These are phyloP conservation scores for Pythium biforme DNA, from an alignment of 352 stramenopile species.

Conservation along the genomic window DNA sequence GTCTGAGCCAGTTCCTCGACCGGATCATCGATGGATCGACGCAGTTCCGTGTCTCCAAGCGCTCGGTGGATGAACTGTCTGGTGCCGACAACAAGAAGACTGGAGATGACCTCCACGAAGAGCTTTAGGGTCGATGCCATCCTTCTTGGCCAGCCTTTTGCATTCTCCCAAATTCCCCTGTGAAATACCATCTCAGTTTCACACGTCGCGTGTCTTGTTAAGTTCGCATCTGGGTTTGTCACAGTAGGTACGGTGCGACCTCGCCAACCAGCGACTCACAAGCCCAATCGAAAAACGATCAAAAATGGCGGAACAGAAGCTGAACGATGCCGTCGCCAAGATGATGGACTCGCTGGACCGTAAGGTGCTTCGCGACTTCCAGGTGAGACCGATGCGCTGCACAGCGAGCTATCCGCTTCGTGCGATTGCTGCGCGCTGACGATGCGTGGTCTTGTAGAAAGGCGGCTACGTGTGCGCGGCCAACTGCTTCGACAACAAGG, in stretches of 20 bases:
- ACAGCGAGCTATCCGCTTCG: too few relatives aligned
- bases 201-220: conserved; percentile 8
- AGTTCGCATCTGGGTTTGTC: neutral
- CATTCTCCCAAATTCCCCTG: too few relatives aligned
- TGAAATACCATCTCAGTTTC: neutral
- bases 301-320: conserved; percentile 76
- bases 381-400: conserved; percentile 35
- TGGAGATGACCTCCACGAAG: conserved; percentile 10
- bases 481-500: conserved; percentile 88
- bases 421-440: neutral
- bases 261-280: conserved; percentile 13
- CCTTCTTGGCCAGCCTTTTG: neutral
- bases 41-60: conserved; percentile 35
- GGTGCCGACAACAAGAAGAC: conserved; percentile 14
- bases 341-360: conserved; percentile 86
- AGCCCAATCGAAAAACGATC: conserved; percentile 7
- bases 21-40: conserved; percentile 66
- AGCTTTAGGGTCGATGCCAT: conserved; percentile 15
- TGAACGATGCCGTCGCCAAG: conserved; percentile 79
- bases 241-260: conserved; percentile 14
- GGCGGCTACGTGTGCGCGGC: conserved; percentile 81
- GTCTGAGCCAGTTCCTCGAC: conserved; percentile 52
- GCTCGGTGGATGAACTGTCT: conserved; percentile 29
- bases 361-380: conserved; percentile 67
- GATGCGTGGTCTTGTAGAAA: conserved; percentile 39